Conservation (phyloP, 805 yeast genomes). For the Wickerhamiella allomyrinae region DNA sequence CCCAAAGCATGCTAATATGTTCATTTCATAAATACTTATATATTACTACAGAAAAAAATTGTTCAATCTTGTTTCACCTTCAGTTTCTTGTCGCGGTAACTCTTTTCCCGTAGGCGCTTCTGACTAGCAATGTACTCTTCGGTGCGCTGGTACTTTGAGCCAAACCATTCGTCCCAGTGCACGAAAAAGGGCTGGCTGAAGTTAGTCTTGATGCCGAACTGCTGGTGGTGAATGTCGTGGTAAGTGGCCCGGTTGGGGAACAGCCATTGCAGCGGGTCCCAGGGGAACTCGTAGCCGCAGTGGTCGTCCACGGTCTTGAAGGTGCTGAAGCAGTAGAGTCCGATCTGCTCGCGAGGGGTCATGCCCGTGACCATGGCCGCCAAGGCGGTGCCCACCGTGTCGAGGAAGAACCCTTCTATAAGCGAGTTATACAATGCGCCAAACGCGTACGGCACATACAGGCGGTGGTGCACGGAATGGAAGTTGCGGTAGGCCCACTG, state of each 20-base stretch:
- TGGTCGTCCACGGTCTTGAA: conserved; percentile 96
- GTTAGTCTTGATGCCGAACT: conserved; percentile 85
- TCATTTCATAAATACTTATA: too few relatives aligned
- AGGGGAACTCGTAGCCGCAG: conserved; percentile 92
- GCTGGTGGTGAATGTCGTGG: conserved; percentile 96
- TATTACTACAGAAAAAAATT: too few relatives aligned
- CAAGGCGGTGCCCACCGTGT: conserved; percentile 83
- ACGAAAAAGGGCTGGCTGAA: conserved; percentile 93
- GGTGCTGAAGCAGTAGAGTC: conserved; percentile 76
- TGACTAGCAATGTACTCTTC: conserved; percentile 38
- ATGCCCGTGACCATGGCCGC: conserved; percentile 51
- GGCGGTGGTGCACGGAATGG: conserved; percentile 88
- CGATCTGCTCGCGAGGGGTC: conserved; percentile 60
- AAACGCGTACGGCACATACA: conserved; percentile 91
- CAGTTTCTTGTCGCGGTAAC: not conserved
- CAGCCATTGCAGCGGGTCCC: conserved; percentile 73
- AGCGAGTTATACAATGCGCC: conserved; percentile 95
- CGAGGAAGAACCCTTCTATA: conserved; percentile 82
- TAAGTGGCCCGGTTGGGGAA: conserved; percentile 94
- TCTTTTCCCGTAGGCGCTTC: not conserved
- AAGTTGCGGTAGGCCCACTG: conserved; percentile 59
- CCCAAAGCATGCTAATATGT: too few relatives aligned
- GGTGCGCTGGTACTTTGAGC: conserved; percentile 57
- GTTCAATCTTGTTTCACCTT: not conserved
- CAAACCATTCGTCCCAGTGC: conserved; percentile 69